These are phyloP conservation scores for Talaromyces sp. DNA, from an alignment of 2,329 filamentous ascomycete genomes.

Conservation along the genomic window DNA sequence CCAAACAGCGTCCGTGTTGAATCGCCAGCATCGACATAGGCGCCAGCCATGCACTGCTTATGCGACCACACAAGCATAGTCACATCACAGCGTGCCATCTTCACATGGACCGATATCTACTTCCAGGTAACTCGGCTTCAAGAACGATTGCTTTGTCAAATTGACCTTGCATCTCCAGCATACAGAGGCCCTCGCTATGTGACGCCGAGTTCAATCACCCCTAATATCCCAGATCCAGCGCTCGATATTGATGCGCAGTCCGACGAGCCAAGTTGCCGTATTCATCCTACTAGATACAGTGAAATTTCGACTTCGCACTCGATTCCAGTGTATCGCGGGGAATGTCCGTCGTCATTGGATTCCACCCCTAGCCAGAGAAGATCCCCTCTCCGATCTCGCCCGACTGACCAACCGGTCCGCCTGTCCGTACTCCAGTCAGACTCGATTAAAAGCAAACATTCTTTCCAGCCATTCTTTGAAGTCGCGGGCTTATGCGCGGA, in stretches of 20 bases:
- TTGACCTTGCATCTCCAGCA: neutral
- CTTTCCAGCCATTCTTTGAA: no score
- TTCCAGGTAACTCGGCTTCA: neutral
- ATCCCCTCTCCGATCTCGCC: neutral
- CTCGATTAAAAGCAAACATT: no score
- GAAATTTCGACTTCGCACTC: neutral
- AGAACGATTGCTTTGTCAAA: neutral
- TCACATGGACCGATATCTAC: neutral
- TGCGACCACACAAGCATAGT: constrained; percentile 6
- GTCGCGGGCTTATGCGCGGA: no score
- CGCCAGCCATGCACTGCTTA: constrained; percentile 1
- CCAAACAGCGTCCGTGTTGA: neutral
- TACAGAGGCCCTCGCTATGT: neutral
- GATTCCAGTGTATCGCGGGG: neutral
- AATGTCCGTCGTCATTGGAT: neutral
- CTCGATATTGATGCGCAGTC: neutral
- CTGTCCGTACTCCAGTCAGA: no score
- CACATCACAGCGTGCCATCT: neutral
- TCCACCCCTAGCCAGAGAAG: neutral
- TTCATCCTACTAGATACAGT: neutral
- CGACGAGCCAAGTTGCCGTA: neutral
- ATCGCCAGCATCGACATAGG: neutral
- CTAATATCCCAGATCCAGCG: neutral
- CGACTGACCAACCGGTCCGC: no score
- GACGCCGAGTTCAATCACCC: neutral